These are phyloP conservation scores for Trametes meyenii DNA, from an alignment of 768 basidiomycete genomes.

Conservation along the genomic window DNA sequence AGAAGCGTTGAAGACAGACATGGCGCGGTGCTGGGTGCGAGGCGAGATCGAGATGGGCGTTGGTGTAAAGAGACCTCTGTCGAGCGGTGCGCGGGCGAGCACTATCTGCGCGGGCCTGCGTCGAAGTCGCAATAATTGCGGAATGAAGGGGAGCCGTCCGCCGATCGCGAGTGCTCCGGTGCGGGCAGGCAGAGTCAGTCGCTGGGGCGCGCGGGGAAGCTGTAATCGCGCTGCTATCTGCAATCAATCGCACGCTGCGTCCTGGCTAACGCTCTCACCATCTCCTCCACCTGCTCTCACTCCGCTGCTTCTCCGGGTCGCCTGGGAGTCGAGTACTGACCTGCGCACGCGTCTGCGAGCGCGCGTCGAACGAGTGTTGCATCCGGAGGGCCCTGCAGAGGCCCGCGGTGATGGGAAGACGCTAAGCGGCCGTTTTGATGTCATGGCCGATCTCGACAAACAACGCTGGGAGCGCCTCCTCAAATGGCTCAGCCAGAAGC, in stretches of 20 bases:
- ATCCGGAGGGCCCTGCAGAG: not conserved
- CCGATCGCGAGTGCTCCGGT: not conserved
- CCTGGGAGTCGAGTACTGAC: not conserved
- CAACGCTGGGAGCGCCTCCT: slow-evolving; percentile 30
- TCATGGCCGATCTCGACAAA: slow-evolving; percentile 21
- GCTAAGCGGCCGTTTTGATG: slow-evolving; percentile 6
- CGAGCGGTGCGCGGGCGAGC: not conserved
- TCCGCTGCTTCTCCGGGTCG: slow-evolving; percentile 1
- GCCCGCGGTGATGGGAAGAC: slow-evolving; percentile 11
- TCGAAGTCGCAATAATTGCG: slow-evolving; percentile 22
- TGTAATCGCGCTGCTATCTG: slow-evolving; percentile 28
- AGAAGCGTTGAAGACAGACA: slow-evolving; percentile 83
- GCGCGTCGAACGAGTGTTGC: not conserved
- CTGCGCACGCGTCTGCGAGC: not conserved
- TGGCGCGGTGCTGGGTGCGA: slow-evolving; percentile 34
- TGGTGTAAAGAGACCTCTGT: not conserved
- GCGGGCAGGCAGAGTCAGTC: not conserved
- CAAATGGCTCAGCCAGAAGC: slow-evolving; percentile 27
- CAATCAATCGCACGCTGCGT: slow-evolving; percentile 21
- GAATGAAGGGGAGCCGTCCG: slow-evolving; percentile 26
- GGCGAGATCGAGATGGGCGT: slow-evolving; percentile 1
- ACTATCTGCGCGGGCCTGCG: slow-evolving; percentile 13
- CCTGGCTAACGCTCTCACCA: slow-evolving; percentile 18
- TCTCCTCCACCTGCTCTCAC: not conserved
- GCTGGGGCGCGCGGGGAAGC: not conserved